phyloP scores from a whole-genome alignment of 2,329 filamentous ascomycete genomes.

The Fusarium citri region DNA sequence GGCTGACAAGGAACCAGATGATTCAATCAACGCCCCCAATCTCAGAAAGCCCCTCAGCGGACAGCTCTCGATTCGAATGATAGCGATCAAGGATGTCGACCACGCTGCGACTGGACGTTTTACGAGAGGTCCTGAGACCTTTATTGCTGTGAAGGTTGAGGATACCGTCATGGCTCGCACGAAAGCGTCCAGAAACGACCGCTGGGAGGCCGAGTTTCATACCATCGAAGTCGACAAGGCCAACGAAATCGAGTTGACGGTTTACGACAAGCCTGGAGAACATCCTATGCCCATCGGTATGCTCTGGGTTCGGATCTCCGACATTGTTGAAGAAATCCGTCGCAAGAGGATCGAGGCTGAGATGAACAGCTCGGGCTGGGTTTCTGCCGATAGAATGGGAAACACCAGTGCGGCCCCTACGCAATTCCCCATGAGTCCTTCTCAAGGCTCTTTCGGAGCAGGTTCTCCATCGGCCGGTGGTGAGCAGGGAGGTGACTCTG shows the following conservation, averaged over 20 bases:
- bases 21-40: slow-evolving; percentile 95
- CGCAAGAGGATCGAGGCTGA: slow-evolving; percentile 97
- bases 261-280: slow-evolving; percentile 95
- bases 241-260: slow-evolving; percentile 96
- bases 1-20: slow-evolving; percentile 69
- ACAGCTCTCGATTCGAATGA: slow-evolving; percentile 85
- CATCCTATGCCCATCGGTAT: slow-evolving; percentile 93
- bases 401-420: slow-evolving; percentile 61
- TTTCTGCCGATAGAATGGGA: slow-evolving; percentile 95
- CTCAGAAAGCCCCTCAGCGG: slow-evolving; percentile 96
- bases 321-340: slow-evolving; percentile 97
- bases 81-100: slow-evolving; percentile 93
- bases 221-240: slow-evolving; percentile 97
- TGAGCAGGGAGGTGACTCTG: slow-evolving; percentile 47
- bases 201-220: slow-evolving; percentile 92
- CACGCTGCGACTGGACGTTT: slow-evolving; percentile 89
- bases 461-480: slow-evolving; percentile 57
- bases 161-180: slow-evolving; percentile 92
- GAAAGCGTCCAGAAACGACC: slow-evolving; percentile 84
- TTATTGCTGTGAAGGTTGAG: slow-evolving; percentile 96
- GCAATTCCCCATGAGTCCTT: slow-evolving; percentile 70
- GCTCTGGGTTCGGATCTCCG: slow-evolving; percentile 95
- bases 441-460: slow-evolving; percentile 56
- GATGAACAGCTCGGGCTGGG: slow-evolving; percentile 94
- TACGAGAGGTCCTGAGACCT: slow-evolving; percentile 91